Conservation (phyloP, 352 stramenopile species). For the Phytophthora vignae region DNA sequence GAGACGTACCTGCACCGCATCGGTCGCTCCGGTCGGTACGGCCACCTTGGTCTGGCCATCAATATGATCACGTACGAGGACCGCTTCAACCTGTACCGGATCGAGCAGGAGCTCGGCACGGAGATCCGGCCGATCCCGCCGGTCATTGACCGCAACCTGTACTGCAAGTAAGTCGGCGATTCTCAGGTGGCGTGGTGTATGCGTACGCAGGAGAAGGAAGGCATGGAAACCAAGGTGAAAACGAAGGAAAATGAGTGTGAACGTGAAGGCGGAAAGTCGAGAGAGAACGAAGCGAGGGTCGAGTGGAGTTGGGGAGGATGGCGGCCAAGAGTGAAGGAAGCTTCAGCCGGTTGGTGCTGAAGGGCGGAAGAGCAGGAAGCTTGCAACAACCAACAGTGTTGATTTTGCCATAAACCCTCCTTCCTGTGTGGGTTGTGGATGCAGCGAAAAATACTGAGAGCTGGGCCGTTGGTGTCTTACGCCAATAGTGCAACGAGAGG, state of each 20-base stretch:
- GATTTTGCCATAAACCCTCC: neutral
- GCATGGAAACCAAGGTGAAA: conserved; percentile 8
- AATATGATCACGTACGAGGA: conserved; percentile 99
- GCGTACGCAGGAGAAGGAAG: conserved; percentile 8
- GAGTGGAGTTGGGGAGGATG: neutral
- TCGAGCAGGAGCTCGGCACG: conserved; percentile 99
- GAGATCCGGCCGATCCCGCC: conserved; percentile 99
- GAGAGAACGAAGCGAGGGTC: neutral
- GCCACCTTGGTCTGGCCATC: conserved; percentile 98
- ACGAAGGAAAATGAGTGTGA: conserved; percentile 21
- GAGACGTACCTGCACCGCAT: conserved; percentile 99
- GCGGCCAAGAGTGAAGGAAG: conserved; percentile 5
- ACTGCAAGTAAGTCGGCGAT: conserved; percentile 89
- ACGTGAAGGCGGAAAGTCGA: conserved; percentile 31
- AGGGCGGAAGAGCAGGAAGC: neutral
- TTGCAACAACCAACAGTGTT: neutral
- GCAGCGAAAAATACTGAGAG: neutral
- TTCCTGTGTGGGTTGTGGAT: neutral
- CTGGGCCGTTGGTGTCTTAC: neutral
- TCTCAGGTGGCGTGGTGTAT: conserved; percentile 4
- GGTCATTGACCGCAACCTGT: conserved; percentile 98
- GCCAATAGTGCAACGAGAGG: neutral
- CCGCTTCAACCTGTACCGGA: conserved; percentile 96
- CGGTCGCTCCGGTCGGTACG: conserved; percentile 98
- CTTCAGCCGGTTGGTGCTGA: neutral